Evolutionary conservation across 2,329 filamentous ascomycete species (phyloP), one percentile per base, ranked within the genome.

Genomic region (Elsinoe arachidis): DNA sequence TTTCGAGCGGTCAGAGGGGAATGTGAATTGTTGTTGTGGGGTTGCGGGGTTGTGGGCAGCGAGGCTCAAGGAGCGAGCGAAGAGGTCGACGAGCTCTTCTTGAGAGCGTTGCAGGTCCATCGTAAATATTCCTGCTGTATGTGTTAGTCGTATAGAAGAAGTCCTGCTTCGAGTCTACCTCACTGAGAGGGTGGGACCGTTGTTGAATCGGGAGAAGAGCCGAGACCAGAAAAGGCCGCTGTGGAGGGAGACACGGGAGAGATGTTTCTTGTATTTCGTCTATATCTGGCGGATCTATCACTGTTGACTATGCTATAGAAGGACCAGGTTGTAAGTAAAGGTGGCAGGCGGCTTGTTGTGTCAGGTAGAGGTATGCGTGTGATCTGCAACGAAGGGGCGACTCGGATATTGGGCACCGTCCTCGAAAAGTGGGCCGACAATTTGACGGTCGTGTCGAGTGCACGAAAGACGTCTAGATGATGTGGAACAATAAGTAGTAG

Each of bases 1-100:
- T 56, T 77, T 69, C 43, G 69, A 64, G 66, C 65, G 57, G 64
- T 68, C 49, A 72, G 75, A 65, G 53, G 59, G 65, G 63, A 61
- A 61, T 59, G 26, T 66, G 61, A 58, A 61, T 58, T 73, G 71
- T 64, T 66, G 60, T 59, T 69, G 59, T 68, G 69, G 60, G 62
- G 57, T 64, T 63, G 64, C 69, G 63, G 46, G 58, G 53, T 53
- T 44, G 15, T 52, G 49, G 14, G 57, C 51, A 52, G 68, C 66
- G 63, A 93, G 79, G 56, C 79, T 87, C 72, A 95, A 80, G 69
- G 88, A 87, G 63, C 83, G 83, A 54, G 86, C 80, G 71, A 96
- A 90, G 66, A 95, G 83, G 59, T 81, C 76, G n/a, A 86, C 81
- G 35, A 96, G 85, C 64, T 95, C 90, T 62, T 95, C 88, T 68